phyloP scores from a whole-genome alignment of 2,329 filamentous ascomycete genomes.

The Salinomyces thailandicus region DNA sequence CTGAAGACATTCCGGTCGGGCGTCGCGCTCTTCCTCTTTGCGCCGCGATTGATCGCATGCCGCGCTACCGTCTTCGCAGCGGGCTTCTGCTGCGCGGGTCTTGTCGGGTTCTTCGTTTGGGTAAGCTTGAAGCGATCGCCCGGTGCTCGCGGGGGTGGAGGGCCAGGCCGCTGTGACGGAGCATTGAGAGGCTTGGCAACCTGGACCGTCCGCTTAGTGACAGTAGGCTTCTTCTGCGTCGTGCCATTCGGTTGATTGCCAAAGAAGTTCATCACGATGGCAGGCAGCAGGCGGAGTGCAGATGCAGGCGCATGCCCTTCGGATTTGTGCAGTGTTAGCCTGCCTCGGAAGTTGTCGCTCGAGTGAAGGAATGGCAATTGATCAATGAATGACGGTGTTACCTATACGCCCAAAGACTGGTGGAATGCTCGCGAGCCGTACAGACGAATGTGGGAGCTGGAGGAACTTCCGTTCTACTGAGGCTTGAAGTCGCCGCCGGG shows the following conservation, averaged over 20 bases:
- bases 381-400: too few relatives aligned
- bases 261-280: slow-evolving; percentile 21
- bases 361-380: too few relatives aligned
- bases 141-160: slow-evolving; percentile 5
- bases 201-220: slow-evolving; percentile 18
- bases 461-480: too few relatives aligned
- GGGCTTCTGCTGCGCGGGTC: not conserved
- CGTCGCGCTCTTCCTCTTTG: slow-evolving; percentile 28
- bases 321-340: not conserved
- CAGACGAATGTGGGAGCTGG: too few relatives aligned
- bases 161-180: too few relatives aligned
- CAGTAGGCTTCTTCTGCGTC: slow-evolving; percentile 13
- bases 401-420: too few relatives aligned
- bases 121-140: slow-evolving; percentile 19
- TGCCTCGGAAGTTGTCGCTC: too few relatives aligned
- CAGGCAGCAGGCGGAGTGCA: too few relatives aligned
- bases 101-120: not conserved
- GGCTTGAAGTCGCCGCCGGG: too few relatives aligned
- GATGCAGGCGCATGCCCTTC: not conserved
- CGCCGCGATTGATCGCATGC: slow-evolving; percentile 11
- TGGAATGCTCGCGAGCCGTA: too few relatives aligned
- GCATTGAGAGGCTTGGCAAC: slow-evolving; percentile 2
- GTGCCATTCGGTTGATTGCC: slow-evolving; percentile 9
- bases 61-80: slow-evolving; percentile 1
- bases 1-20: slow-evolving; percentile 23